Evolutionary conservation across 805 yeast species (phyloP).

Genomic region (Yarrowia hollandica): DNA sequence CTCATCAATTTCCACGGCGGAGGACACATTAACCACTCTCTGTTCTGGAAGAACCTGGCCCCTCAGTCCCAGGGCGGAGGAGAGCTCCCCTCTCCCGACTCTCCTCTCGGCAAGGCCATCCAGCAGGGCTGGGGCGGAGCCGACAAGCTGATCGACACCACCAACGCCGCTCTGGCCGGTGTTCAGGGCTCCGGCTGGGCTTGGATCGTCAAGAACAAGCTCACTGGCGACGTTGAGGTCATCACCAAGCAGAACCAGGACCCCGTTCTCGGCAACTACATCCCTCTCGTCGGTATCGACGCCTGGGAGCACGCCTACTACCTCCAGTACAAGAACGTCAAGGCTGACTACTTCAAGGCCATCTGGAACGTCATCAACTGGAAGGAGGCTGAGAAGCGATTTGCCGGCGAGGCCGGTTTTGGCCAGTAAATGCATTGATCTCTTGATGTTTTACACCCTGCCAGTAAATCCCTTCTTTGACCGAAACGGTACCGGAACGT

Average conservation of each 20-base stretch:
- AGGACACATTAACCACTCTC: conserved; percentile 80
- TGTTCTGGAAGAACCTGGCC: conserved; percentile 86
- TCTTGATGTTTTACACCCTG: background rate
- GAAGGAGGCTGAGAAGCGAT: conserved; percentile 80
- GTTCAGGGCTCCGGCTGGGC: conserved; percentile 97
- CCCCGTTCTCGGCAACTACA: conserved; percentile 67
- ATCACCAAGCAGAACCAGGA: conserved; percentile 86
- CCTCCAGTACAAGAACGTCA: conserved; percentile 88
- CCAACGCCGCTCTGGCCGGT: conserved; percentile 76
- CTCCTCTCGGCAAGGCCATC: conserved; percentile 61
- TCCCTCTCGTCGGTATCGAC: conserved; percentile 84
- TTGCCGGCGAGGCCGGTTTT: conserved; percentile 32
- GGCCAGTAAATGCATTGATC: background rate
- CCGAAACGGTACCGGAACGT: no score
- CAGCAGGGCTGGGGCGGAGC: conserved; percentile 66
- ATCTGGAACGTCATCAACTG: conserved; percentile 94
- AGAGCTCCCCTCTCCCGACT: conserved; percentile 52
- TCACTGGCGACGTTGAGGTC: conserved; percentile 67
- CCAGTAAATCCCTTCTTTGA: background rate
- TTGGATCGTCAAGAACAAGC: conserved; percentile 78
- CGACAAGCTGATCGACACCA: conserved; percentile 61
- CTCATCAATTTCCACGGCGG: conserved; percentile 89
- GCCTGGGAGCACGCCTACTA: conserved; percentile 98
- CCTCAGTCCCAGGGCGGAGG: conserved; percentile 81
- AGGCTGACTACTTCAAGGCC: conserved; percentile 88